Percentiles rank a stretch among this genome's conserved stretches.
phyloP scores from a whole-genome alignment of 345 rosid genomes.

The Xanthoceras sorbifolium region DNA sequence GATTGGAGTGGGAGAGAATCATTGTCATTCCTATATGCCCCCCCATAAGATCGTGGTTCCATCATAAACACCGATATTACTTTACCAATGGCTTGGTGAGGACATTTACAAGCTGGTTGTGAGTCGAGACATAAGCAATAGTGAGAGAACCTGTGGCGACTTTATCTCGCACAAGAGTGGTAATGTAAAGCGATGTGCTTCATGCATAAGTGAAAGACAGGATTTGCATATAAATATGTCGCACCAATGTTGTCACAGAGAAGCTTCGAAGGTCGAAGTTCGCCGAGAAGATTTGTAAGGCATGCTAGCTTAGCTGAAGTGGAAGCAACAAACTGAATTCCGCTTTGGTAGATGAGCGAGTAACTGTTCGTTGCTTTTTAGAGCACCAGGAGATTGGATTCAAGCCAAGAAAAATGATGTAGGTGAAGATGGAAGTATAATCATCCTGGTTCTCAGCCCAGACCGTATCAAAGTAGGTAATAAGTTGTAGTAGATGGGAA shows the following conservation, averaged over 20 bases:
- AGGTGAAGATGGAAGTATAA: too few species aligned
- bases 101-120: neutral
- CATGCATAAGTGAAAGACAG: neutral
- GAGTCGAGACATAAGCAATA: neutral
- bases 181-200: neutral
- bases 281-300: neutral
- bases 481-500: too few species aligned
- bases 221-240: neutral
- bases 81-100: neutral
- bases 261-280: neutral
- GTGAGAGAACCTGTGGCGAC: neutral
- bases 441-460: too few species aligned
- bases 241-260: neutral
- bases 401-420: too few species aligned
- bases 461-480: too few species aligned
- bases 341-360: neutral
- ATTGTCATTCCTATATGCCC: neutral
- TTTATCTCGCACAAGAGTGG: neutral
- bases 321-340: neutral
- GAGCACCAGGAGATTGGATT: neutral
- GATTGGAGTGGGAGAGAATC: too few species aligned
- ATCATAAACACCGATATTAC: neutral
- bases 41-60: neutral
- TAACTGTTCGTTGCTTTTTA: neutral
- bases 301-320: neutral